phyloP scores from a whole-genome alignment of 345 rosid species.

The Melastoma malabathricum region DNA sequence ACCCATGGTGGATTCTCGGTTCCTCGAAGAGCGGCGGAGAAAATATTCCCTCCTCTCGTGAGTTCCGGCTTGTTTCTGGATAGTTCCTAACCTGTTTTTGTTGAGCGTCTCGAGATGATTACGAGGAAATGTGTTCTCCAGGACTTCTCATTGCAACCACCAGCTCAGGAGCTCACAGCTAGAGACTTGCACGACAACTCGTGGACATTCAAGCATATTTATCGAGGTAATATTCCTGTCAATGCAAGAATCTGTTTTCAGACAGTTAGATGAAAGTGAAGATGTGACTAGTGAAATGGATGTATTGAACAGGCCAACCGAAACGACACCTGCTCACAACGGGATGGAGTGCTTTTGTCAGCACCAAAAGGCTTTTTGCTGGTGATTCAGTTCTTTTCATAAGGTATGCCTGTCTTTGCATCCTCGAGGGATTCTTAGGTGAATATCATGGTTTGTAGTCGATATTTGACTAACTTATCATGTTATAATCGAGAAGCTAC shows the following conservation, averaged over 20 bases:
- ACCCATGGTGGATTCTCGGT: conserved; percentile 97
- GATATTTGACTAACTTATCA: not conserved
- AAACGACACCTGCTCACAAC: conserved; percentile 85
- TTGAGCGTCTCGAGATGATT: no score
- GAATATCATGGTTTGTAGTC: not conserved
- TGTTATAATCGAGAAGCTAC: no score
- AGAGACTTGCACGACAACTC: conserved; percentile 39
- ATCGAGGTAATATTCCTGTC: conserved; percentile 25
- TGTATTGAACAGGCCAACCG: conserved; percentile 53
- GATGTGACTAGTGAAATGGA: not conserved
- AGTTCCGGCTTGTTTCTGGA: conserved; percentile 10
- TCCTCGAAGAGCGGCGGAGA: conserved; percentile 96
- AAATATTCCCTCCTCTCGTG: conserved; percentile 87
- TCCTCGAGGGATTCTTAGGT: not conserved
- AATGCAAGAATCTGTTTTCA: not conserved
- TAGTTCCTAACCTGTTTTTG: not conserved
- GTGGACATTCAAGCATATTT: conserved; percentile 54
- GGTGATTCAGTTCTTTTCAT: conserved; percentile 92
- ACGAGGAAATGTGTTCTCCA: conserved; percentile 5
- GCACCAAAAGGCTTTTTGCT: conserved; percentile 84
- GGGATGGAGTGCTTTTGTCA: conserved; percentile 93
- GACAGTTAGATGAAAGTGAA: not conserved
- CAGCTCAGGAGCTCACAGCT: conserved; percentile 45
- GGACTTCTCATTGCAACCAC: conserved; percentile 56
- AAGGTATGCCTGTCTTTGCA: conserved; percentile 27